Base-by-base conservation (phyloP, 192 early-diverging fungal genomes). In the Backusella mclennaniae region DNA sequence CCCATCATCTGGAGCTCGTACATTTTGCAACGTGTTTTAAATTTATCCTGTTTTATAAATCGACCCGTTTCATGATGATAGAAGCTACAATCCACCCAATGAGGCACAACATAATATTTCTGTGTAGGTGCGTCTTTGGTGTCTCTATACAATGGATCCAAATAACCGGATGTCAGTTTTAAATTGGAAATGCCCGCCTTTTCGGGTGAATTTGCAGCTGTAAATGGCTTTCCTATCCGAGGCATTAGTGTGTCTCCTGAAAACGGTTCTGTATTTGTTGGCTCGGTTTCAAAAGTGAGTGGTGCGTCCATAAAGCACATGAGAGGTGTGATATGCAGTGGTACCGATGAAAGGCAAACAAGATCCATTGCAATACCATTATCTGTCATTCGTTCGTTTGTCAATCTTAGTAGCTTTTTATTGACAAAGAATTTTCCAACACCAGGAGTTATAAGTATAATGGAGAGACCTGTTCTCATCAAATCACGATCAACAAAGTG, bases 401-500 rank as follows among this genome's bases (percentile, higher is more conserved):
- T 99, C 77, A 99, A 79, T n/a, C 98, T 87, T 17, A 95, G 81
- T 19, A 98, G 81, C 63, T 86, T 87, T 76, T 96, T 95, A 76
- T 92, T 87, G 46, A 96, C 96, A 56, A 95, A 90, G 83, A 97
- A 98, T 42, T 93, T 88, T 1, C 98, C 97, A 11, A 94, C 87
- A 11, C 95, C 94, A 8, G 97, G 94, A 0, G 96, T 98, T 35
- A 98, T 87, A 46, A 98, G 85, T 5, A 97, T 89, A 8, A 96
- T 96, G 31, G 93, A 92, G 4, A 97, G 87, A 49, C 95, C 96
- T 6, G 96, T 99, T 42, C 96, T 86, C 63, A 93, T 82, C 33
- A 98, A 81, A 85, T 98, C 97, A n/a, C 98, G 91, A 81, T 97
- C 95, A 36, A 98, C 93, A 80, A 95, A 96, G 79, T 97, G 95